Conservation (phyloP, 768 basidiomycete species). For the Grammothele lineata region DNA sequence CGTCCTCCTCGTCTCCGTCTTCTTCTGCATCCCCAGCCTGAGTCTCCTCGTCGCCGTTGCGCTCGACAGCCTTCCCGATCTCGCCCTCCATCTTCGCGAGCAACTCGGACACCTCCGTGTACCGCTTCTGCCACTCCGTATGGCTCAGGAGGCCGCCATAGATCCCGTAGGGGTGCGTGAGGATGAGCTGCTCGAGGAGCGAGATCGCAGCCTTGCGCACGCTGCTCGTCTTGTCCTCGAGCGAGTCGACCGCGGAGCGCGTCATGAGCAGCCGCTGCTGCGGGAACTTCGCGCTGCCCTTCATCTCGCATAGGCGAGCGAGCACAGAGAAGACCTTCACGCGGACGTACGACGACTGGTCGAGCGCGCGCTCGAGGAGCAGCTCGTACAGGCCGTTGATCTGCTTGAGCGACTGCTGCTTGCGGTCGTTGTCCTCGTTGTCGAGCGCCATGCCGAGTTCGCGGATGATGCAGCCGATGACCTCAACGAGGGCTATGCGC, state of each 20-base stretch:
- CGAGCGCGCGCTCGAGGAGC: constrained; percentile 83
- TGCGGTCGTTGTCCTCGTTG: constrained; percentile 34
- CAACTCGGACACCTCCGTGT: constrained; percentile 56
- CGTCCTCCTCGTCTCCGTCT: constrained; percentile 23
- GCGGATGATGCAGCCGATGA: constrained; percentile 79
- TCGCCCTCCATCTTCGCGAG: constrained; percentile 65
- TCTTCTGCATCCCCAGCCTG: constrained; percentile 25
- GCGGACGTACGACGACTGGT: constrained; percentile 87
- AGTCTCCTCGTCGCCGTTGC: constrained; percentile 24
- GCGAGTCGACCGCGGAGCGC: constrained; percentile 66
- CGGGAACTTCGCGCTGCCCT: constrained; percentile 78
- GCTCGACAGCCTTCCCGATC: constrained; percentile 59
- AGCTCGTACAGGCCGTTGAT: constrained; percentile 78
- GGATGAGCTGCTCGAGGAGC: constrained; percentile 67
- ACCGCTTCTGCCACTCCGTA: constrained; percentile 70
- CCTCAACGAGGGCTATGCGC: constrained; percentile 91
- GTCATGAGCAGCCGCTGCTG: constrained; percentile 79
- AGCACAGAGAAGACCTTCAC: constrained; percentile 80
- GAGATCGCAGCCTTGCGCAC: constrained; percentile 85
- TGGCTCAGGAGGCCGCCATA: constrained; percentile 79
- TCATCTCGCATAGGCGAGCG: constrained; percentile 70
- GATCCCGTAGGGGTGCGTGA: constrained; percentile 88
- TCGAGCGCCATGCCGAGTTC: constrained; percentile 64
- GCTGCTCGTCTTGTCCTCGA: constrained; percentile 86
- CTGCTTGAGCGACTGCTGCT: constrained; percentile 58